Evolutionary conservation across 192 early-diverging fungal genomes (phyloP), one percentile per base, ranked within the genome.

Genomic region (Martensiomyces pterosporus): DNA sequence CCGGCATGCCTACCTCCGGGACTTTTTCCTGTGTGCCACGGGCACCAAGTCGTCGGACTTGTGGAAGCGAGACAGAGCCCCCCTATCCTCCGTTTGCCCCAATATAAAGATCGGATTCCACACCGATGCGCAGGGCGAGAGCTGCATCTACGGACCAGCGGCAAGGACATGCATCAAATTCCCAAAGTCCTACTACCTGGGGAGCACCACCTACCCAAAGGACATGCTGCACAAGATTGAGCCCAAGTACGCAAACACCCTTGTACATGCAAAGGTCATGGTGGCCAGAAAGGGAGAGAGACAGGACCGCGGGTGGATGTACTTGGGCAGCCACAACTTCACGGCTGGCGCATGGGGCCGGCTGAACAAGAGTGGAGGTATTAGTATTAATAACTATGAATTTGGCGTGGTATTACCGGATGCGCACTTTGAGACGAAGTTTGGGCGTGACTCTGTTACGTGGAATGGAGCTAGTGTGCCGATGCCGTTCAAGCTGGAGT

Each of bases 291-390:
- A 21, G n/a, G 43, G 52, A 1, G 16, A 24, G 25, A 47, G 14
- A 0, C 22, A 19, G 22, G 23, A 19, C 3, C n/a, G 41, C 13
- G 67, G 67, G 10, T 70, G 67, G 67, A 51, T 70, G 37, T 70
- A 70, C 9, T 19, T 70, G 18, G 67, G 67, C 1, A 63, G 60
- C 25, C 67, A 70, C 25, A 70, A 70, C 35, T 70, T 63, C 40
- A 63, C 67, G 2, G 49, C 55, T 10, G 60, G 55, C 12, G 67
- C 67, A 1, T 70, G 67, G 67, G 67, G 67, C 15, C 17, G 33
- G 10, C 4, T 39, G 18, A 35, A 16, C n/a, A 6, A 4, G 12
- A 33, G 6, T 0, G 29, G 21, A 15, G 22, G 19, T 2, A 29
- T 1, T 6, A n/a, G 24, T 47, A 52, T 52, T 34, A 70, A 70